Percentiles rank a stretch among this genome's conserved stretches.
These are phyloP conservation scores for Yarrowia sp. DNA, from an alignment of 805 yeast genomes.

Conservation along the genomic window DNA sequence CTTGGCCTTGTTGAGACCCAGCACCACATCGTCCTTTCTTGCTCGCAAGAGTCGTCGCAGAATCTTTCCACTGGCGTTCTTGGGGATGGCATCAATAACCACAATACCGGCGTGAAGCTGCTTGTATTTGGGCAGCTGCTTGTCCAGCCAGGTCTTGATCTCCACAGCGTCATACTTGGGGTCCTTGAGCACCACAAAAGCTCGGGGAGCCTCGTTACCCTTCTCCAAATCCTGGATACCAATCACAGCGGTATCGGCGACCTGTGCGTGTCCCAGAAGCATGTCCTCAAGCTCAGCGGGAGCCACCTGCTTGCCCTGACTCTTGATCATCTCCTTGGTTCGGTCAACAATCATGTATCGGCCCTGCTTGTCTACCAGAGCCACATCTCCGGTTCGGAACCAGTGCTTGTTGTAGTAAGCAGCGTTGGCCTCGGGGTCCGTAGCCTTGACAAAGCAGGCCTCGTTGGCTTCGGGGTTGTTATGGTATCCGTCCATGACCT, in stretches of 20 bases:
- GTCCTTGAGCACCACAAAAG: constrained; percentile 43
- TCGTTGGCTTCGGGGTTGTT: constrained; percentile 27
- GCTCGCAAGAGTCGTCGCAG: constrained; percentile 89
- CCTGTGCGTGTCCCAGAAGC: constrained; percentile 43
- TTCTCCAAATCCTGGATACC: constrained; percentile 49
- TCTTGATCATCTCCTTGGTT: constrained; percentile 71
- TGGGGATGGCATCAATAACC: constrained; percentile 81
- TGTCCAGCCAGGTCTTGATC: constrained; percentile 44
- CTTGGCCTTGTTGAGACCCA: constrained; percentile 40
- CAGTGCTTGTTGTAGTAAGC: constrained; percentile 23
- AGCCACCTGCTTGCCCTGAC: constrained; percentile 47
- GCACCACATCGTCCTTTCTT: constrained; percentile 42
- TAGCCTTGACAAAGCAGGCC: constrained; percentile 21
- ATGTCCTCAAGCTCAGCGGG: constrained; percentile 46
- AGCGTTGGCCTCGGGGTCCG: constrained; percentile 49
- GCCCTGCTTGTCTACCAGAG: constrained; percentile 52
- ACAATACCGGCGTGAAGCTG: constrained; percentile 54
- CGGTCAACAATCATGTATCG: constrained; percentile 61
- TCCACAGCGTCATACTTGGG: constrained; percentile 32
- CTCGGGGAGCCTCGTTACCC: constrained; percentile 46
- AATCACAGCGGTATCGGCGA: constrained; percentile 45
- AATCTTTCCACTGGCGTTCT: constrained; percentile 90
- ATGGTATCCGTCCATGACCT: constrained; percentile 52
- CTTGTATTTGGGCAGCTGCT: constrained; percentile 47
- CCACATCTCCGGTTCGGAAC: constrained; percentile 65